Percentiles rank a stretch among this genome's conserved stretches.
phyloP scores from a whole-genome alignment of 2,329 filamentous ascomycete genomes.

The Alternaria conjuncta region DNA sequence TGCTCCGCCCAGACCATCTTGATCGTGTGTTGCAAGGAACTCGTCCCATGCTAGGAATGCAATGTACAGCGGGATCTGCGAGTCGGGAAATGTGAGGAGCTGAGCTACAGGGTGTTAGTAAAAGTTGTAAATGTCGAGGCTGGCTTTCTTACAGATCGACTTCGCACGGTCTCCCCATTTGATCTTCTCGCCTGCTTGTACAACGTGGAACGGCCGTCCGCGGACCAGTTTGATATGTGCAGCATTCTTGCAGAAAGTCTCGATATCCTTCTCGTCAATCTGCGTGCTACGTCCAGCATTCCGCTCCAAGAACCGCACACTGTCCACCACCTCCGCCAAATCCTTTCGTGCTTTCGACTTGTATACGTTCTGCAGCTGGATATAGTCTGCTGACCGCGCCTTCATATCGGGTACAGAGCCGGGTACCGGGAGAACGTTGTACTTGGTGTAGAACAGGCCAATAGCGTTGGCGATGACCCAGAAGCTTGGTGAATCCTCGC shows the following conservation, averaged over 20 bases:
- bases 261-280: conserved; percentile 76
- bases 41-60: conserved; percentile 60
- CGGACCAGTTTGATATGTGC: conserved; percentile 90
- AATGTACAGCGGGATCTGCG: conserved; percentile 57
- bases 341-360: conserved; percentile 85
- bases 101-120: conserved; percentile 34
- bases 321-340: conserved; percentile 72
- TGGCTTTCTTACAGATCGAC: conserved; percentile 56
- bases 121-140: background rate
- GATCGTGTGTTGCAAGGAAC: conserved; percentile 51
- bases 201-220: conserved; percentile 61
- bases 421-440: conserved; percentile 79
- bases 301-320: conserved; percentile 64
- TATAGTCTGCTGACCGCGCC: conserved; percentile 86
- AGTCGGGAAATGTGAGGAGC: conserved; percentile 52
- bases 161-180: conserved; percentile 59
- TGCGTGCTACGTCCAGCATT: conserved; percentile 54
- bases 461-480: conserved; percentile 89
- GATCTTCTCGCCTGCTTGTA: conserved; percentile 51
- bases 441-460: conserved; percentile 74
- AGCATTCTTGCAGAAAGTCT: conserved; percentile 94
- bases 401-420: conserved; percentile 98
- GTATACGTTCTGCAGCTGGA: conserved; percentile 90
- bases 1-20: conserved; percentile 41
- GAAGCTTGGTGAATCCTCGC: conserved; percentile 67